Evolutionary conservation across 192 early-diverging fungal genomes (phyloP), one percentile per base, ranked within the genome.

Genomic region (Geranomyces variabilis): DNA sequence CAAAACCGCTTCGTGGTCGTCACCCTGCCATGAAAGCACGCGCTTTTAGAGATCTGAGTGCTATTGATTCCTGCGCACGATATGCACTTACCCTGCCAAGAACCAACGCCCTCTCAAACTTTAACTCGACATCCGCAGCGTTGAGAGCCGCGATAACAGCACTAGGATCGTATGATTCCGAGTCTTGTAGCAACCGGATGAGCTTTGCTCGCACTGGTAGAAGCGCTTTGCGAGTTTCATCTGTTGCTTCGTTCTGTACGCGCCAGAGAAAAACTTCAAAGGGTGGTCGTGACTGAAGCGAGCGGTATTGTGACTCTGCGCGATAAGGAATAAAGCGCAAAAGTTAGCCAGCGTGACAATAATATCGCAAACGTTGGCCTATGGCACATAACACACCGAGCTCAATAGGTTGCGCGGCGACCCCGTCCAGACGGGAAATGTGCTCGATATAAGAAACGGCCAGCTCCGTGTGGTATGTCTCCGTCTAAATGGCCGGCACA

Each of bases 371-470:
- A 41, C 3, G 10, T 10, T 10, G 5, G 5, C 36, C 36, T 10
- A 41, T 3, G 36, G 36, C 10, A 41, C 5, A 41, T 10, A 10
- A 17, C 8, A 24, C 29, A 31, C 28, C 28, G 28, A 33, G 58
- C 2, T 24, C 30, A 33, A 26, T 19, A 29, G 4, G 17, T 17
- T 26, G 58, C 22, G 29, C 63, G 36, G 24, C 60, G 24, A 4
- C 71, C 21, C 17, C 43, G 30, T 66, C 59, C 1, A 58, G 21
- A 43, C 44, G 5, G 19, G 47, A 21, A 36, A 79, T 45, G 21
- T 71, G 47, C 21, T 79, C 73, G 26, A 76, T 41, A 26, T 75
- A 79, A 14, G 62, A 19, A 13, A 71, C 62, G 8, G 68, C 67
- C 1, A 79, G 63, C 57, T 51, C 24, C 15, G 60, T 75, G 46